Base-by-base conservation (phyloP, 257 asterid species). In the Fraxinus excelsior region DNA sequence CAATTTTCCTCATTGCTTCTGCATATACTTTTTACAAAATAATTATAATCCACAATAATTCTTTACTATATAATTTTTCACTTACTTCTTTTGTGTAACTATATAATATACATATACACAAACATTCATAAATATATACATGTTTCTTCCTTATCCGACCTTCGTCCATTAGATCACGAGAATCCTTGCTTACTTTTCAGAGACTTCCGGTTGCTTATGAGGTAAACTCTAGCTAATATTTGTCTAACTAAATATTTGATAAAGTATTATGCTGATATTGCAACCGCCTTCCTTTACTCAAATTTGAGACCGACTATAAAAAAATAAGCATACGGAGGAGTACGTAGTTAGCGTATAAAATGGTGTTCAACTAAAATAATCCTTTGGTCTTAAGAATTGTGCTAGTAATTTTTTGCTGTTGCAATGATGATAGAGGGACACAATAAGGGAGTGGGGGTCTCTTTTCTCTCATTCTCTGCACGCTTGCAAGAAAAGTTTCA, bases 371-470 rank as follows among this genome's bases (percentile, higher is more conserved):
- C 32, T 62, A 62, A 14, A 62, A 25, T 62, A 62, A 26, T 62
- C 32, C 6, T 62, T 25, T 25, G 7, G 68, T 62, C 35, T 11
- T 25, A 25, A 62, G 35, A 62, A 62, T 25, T 35, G 68, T 62
- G 68, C 67, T 25, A 23, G 67, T 25, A 53, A 56, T 7, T 2
- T 51, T 65, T 73, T 34, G 70, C 18, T 56, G 35, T 29, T 42
- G 80, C 34, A 32, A 76, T 76, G 74, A 76, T 76, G 74, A 76
- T 49, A 67, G 64, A 38, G 74, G 56, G 67, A 68, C 37, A 37
- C 14, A 32, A 62, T n/a, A 18, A 62, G 9, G 16, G 1, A 25
- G 16, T 25, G n/a, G 71, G 78, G 6, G 62, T 37, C 53, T 42
- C 71, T 32, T 74, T 60, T 58, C 77, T 19, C 68, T 29, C 77